Conservation (phyloP, 2,329 filamentous ascomycete species). For the Cordyceps javanica region DNA sequence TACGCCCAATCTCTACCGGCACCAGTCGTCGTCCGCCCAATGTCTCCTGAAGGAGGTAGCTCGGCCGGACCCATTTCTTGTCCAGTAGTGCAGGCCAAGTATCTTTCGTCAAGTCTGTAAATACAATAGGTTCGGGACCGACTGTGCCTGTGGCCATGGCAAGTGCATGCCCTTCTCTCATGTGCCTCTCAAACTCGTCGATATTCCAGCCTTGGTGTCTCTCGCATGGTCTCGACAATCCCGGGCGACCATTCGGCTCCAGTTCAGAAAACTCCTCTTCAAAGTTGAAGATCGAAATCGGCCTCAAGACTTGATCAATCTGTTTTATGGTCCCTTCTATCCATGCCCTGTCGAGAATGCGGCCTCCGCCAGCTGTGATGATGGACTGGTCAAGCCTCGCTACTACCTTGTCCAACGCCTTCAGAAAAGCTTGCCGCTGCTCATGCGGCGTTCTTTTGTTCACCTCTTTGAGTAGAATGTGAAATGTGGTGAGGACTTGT, state of each 20-base stretch:
- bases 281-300: not conserved
- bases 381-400: constrained; percentile 67
- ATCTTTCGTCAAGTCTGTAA: constrained; percentile 52
- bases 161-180: constrained; percentile 35
- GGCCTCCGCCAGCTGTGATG: constrained; percentile 63
- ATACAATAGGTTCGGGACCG: constrained; percentile 57
- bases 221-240: constrained; percentile 22
- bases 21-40: constrained; percentile 73
- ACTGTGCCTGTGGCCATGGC: constrained; percentile 9
- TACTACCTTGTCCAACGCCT: constrained; percentile 49
- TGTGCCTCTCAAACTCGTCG: constrained; percentile 54
- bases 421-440: constrained; percentile 12
- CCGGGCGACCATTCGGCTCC: constrained; percentile 26
- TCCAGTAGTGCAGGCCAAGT: constrained; percentile 72
- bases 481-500: constrained; percentile 55
- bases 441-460: constrained; percentile 5
- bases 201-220: constrained; percentile 41
- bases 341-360: constrained; percentile 41
- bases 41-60: constrained; percentile 68
- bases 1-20: constrained; percentile 78
- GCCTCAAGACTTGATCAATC: constrained; percentile 28
- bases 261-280: constrained; percentile 19
- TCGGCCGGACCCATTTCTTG: constrained; percentile 63
- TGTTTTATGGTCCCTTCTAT: constrained; percentile 45
- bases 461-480: constrained; percentile 22